phyloP scores from a whole-genome alignment of 495 filamentous ascomycete genomes.

The Bombardia bombarda region DNA sequence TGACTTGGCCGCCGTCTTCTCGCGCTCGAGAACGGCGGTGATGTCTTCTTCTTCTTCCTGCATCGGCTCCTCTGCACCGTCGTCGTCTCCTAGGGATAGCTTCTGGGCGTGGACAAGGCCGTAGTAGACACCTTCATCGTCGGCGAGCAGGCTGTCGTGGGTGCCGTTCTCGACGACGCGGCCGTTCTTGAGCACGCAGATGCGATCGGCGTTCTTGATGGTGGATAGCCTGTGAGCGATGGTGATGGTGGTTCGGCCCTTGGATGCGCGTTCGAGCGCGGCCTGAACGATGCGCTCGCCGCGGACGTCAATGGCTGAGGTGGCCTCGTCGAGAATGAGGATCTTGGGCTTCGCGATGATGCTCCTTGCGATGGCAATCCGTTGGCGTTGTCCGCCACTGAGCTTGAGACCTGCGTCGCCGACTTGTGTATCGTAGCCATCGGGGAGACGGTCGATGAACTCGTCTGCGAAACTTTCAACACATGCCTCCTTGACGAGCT shows the following conservation, averaged over 20 bases:
- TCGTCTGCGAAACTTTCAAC: slow-evolving; percentile 49
- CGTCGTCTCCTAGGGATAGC: slow-evolving; percentile 30
- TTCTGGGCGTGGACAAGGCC: slow-evolving; percentile 46
- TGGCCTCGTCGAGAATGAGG: slow-evolving; percentile 76
- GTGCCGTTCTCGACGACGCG: slow-evolving; percentile 58
- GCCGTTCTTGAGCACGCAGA: slow-evolving; percentile 57
- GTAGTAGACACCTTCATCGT: slow-evolving; percentile 44
- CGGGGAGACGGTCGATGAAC: slow-evolving; percentile 54
- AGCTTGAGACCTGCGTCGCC: slow-evolving; percentile 44
- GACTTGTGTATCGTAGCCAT: slow-evolving; percentile 50
- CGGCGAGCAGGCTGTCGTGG: slow-evolving; percentile 54
- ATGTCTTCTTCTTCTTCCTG: slow-evolving; percentile 35
- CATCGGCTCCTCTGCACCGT: slow-evolving; percentile 12
- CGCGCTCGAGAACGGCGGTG: slow-evolving; percentile 28
- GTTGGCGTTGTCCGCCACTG: slow-evolving; percentile 51
- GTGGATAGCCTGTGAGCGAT: slow-evolving; percentile 67
- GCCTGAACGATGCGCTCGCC: slow-evolving; percentile 64
- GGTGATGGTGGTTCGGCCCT: slow-evolving; percentile 69
- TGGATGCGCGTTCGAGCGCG: slow-evolving; percentile 56
- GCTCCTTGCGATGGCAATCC: slow-evolving; percentile 65
- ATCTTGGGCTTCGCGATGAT: slow-evolving; percentile 69
- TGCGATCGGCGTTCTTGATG: slow-evolving; percentile 62
- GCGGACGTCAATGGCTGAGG: slow-evolving; percentile 64
- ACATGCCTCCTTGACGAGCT: slow-evolving; percentile 50
- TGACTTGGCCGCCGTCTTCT: slow-evolving; percentile 38